These are phyloP conservation scores for Mortierella sp. DNA, from an alignment of 371 early-diverging fungal genomes.

Conservation along the genomic window DNA sequence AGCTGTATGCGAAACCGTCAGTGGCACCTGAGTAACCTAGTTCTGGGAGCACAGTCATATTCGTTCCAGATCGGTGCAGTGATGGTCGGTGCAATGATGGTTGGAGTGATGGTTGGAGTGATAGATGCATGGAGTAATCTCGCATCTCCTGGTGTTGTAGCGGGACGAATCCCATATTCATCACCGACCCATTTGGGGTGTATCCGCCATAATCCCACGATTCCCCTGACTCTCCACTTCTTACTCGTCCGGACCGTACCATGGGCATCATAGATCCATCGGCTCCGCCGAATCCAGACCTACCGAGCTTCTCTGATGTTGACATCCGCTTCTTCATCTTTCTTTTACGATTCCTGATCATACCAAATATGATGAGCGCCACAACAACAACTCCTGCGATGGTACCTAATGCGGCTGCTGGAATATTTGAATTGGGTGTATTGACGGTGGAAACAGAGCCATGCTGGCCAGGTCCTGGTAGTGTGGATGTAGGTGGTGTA, in stretches of 20 bases:
- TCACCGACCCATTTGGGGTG: background rate
- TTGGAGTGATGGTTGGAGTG: too few relatives aligned
- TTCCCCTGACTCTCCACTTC: background rate
- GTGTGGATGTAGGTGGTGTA: background rate
- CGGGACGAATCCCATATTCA: too few relatives aligned
- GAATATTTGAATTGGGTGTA: background rate
- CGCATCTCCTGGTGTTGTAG: too few relatives aligned
- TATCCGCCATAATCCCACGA: background rate
- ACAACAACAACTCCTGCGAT: background rate
- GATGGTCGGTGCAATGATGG: too few relatives aligned
- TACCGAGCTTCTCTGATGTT: background rate
- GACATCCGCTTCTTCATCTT: background rate
- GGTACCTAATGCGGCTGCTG: background rate
- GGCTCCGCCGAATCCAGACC: background rate
- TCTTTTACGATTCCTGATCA: background rate
- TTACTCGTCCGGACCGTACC: background rate
- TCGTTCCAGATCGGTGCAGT: too few relatives aligned
- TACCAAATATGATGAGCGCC: background rate
- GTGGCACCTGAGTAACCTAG: too few relatives aligned
- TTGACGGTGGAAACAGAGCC: background rate
- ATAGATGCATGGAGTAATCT: too few relatives aligned
- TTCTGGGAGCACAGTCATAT: too few relatives aligned
- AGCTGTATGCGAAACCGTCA: too few relatives aligned
- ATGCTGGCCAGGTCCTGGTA: background rate
- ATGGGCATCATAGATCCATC: too few relatives aligned